Evolutionary conservation across 176 grass and related monocot species (phyloP), one percentile per base, ranked within the genome.

Genomic region (Themeda triandra): DNA sequence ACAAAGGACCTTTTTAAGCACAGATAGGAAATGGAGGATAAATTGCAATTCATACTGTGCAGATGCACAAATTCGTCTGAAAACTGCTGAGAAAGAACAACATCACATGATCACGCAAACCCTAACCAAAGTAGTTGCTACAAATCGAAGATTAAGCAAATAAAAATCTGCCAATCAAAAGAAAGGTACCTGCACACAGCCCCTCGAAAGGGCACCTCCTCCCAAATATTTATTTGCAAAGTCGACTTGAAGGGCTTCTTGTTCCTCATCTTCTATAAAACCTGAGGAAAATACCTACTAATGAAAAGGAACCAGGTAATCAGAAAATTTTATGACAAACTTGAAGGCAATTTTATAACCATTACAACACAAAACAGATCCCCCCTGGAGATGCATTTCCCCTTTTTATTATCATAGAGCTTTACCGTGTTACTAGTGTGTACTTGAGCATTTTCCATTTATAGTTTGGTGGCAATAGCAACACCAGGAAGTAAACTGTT

Each of bases 221-320:
- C 96, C 96, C 64, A 98, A 75, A 92, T 89, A 95, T 65, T 93
- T 90, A 94, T 98, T 95, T 86, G 96, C 91, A 86, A 98, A 98
- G 71, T 98, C 96, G 63, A 93, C 93, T 81, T 98, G 83, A 78
- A 95, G 63, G 73, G 96, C 70, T 94, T 95, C 93, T 81, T 87
- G 40, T 54, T 80, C 76, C 75, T 98, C 91, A 74, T 98, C 96
- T 91, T 98, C 96, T 72, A 98, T 98, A 32, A 95, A 94, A 54
- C 93, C 96, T 12, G 73, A 87, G 76, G 86, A 80, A 78, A 89
- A 84, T 58, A 95, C 87, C 96, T 98, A 83, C 71, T 81, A 91
- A 93, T 73, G 81, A 95, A 87, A 82, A 88, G 12, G 84, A 89
- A 92, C 64, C 30, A 78, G 78, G 78, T 31, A 84, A 80, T 68